Evolutionary conservation across 768 basidiomycete species (phyloP), one percentile per base, ranked within the genome.

Genomic region (Phaffia australis): DNA sequence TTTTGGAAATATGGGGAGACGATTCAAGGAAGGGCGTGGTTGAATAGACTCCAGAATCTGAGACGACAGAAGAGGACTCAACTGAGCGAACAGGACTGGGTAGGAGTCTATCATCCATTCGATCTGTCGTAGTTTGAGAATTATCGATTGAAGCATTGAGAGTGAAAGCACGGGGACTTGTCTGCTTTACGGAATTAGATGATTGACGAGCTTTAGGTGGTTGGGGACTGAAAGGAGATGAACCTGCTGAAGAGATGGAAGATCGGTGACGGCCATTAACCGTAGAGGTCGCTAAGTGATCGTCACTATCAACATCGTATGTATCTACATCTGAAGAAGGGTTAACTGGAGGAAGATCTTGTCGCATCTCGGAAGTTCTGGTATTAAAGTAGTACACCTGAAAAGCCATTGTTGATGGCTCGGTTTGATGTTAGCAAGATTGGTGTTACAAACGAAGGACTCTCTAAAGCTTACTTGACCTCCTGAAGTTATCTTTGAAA

Each of bases 331-430:
- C 80, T 21, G 82, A 52, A 63, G 63, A 68, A 1, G 14, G 30
- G 3, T 64, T 52, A 42, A 60, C 64, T 21, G 68, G 54, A 2
- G 92, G 92, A n/a, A 94, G 77, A 71, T 95, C 89, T 71, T 85
- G 82, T 30, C 90, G 85, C 51, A 83, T 75, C 64, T 79, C 77
- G 27, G 78, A 78, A 5, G 79, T 79, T 25, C 74, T 70, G 0
- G 89, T 89, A 73, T 98, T 99, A 70, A 89, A 82, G 78, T 97
- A 99, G 80, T 85, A 93, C 74, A 99, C 91, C 92, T 95, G 63
- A 42, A n/a, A 23, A 50, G 42, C 42, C 52, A 58, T 49, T 42
- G 57, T 25, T 42, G 30, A 23, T 29, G 30, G 42, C 11, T 18
- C 8, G 48, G 25, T 42, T 5, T 42, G 35, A 15, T 30, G 35